Evolutionary conservation across 2,329 filamentous ascomycete genomes (phyloP), one percentile per base, ranked within the genome.

Genomic region (Xylaria sp.): DNA sequence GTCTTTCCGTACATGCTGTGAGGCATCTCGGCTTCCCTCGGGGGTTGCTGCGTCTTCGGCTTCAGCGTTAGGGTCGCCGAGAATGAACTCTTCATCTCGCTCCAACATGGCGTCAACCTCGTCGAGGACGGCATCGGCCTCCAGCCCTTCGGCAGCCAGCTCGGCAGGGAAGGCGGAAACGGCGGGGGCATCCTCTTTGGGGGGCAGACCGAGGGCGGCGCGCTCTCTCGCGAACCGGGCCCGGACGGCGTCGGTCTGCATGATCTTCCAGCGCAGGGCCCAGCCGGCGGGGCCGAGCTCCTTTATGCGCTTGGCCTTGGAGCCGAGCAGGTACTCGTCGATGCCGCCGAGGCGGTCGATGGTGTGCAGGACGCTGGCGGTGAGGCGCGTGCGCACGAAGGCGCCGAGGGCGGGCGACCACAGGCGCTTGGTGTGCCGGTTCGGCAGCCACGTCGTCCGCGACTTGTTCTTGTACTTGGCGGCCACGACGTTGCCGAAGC

Each of bases 211-310:
- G 51, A 95, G 75, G 19, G 79, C 79, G 60, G 81, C 78, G 63
- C 92, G 82, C 79, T 97, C 83, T 51, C 78, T 74, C 41, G 84
- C 83, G 72, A 93, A 91, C 67, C 85, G 81, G 67, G 84, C 83
- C 74, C 88, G 87, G 52, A 96, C 84, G 19, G 79, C 78, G 1
- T 72, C 71, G 4, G 88, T 93, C 79, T 94, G 91, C 89, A 97
- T 92, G 63, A 99, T 81, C 64, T 91, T 85, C 91, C 93, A 97
- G 67, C 95, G 83, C 72, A 99, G 79, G 70, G 89, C 87, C 95
- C 95, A 99, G 6, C 95, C 95, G 67, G 90, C 90, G 54, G 94
- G 87, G 4, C 95, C 95, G 59, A 99, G 81, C 77, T 97, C 92
- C 80, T 89, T 91, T 73, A 98, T 84, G 66, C 95, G 85, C 40